phyloP scores from a whole-genome alignment of 2,329 filamentous ascomycete species.

The Penicillium sclerotiorum region DNA sequence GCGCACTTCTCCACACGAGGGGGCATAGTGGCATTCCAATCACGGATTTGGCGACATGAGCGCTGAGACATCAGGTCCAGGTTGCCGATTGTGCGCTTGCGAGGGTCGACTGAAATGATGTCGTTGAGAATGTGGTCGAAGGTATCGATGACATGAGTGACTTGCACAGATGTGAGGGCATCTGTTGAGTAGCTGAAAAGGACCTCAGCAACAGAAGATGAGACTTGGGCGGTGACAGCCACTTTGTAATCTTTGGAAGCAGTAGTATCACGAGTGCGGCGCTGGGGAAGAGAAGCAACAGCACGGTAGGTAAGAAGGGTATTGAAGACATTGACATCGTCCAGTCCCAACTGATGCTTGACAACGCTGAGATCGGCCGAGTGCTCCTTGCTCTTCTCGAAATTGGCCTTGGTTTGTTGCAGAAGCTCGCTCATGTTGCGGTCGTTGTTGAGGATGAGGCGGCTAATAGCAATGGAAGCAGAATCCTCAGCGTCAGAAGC shows the following conservation, averaged over 20 bases:
- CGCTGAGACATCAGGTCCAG: conserved; percentile 35
- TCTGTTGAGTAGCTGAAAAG: conserved; percentile 57
- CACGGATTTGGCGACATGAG: conserved; percentile 33
- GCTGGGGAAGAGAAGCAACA: conserved; percentile 10
- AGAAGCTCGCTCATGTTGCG: conserved; percentile 24
- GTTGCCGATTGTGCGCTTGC: conserved; percentile 25
- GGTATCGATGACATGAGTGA: conserved; percentile 34
- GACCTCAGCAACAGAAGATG: conserved; percentile 44
- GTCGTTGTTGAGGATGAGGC: conserved; percentile 30
- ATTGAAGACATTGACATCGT: conserved; percentile 33
- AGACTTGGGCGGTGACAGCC: conserved; percentile 31
- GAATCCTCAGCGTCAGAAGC: conserved; percentile 38
- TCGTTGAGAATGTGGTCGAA: conserved; percentile 37
- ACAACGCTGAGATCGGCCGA: conserved; percentile 26
- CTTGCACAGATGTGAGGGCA: conserved; percentile 47
- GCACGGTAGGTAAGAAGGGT: conserved; percentile 31
- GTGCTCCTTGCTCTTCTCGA: conserved; percentile 22
- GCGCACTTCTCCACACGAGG: conserved; percentile 35
- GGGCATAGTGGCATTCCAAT: conserved; percentile 38
- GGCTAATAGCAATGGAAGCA: conserved; percentile 20
- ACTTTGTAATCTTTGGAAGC: conserved; percentile 28
- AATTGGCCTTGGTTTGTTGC: conserved; percentile 23
- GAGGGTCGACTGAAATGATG: conserved; percentile 20
- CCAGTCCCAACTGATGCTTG: conserved; percentile 29
- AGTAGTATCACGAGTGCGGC: conserved; percentile 1